These are phyloP conservation scores for Neocallimastix lanati DNA, from an alignment of 192 early-diverging fungal genomes.

Conservation along the genomic window DNA sequence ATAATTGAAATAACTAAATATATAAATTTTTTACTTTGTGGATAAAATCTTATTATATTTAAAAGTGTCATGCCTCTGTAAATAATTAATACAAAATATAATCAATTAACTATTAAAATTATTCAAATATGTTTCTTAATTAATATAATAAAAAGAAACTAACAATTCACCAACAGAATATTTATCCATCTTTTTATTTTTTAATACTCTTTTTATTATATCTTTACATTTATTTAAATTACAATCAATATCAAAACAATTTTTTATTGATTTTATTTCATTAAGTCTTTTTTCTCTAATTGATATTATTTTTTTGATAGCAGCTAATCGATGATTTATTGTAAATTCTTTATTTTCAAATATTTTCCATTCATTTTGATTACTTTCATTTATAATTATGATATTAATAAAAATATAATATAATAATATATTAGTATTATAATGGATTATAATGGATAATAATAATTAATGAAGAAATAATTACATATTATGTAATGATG, in stretches of 20 bases:
- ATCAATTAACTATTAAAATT: too few relatives aligned
- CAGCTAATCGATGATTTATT: neutral
- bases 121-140: too few relatives aligned
- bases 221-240: neutral
- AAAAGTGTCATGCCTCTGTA: neutral
- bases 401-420: too few relatives aligned
- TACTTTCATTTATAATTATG: neutral
- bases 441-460: too few relatives aligned
- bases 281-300: neutral
- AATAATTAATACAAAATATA: too few relatives aligned
- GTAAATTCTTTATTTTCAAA: neutral
- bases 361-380: neutral
- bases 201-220: neutral
- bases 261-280: neutral
- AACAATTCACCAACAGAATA: neutral
- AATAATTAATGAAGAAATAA: too few relatives aligned
- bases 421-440: too few relatives aligned
- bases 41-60: neutral
- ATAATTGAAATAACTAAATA: too few relatives aligned
- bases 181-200: neutral
- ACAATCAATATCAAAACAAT: neutral
- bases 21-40: too few relatives aligned
- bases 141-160: too few relatives aligned
- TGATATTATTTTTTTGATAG: neutral
- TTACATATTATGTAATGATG: neutral